A percentile compares a stretch with the other conserved stretches of the same genome.
Conservation (phyloP, 371 early-diverging fungal genomes). For the Thermomucor indicae-seudaticae region DNA sequence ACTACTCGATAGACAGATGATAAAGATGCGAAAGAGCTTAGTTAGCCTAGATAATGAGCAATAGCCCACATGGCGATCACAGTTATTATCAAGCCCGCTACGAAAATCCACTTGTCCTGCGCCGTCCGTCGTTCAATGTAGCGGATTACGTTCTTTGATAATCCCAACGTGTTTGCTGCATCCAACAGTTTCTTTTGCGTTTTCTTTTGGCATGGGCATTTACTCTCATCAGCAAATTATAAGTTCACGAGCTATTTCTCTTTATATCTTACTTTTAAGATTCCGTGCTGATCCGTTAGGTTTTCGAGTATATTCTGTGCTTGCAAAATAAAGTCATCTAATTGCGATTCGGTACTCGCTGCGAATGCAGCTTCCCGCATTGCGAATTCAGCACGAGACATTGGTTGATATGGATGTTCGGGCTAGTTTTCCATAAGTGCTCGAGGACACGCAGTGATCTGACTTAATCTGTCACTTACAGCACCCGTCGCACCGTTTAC, state of each 20-base stretch:
- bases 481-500: neutral
- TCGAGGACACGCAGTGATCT: too few species aligned
- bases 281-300: conserved; percentile 72
- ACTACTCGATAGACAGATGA: too few species aligned
- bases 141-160: conserved; percentile 79
- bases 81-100: conserved; percentile 65
- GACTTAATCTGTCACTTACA: conserved; percentile 1
- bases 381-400: conserved; percentile 35
- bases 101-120: conserved; percentile 82
- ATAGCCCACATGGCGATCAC: conserved; percentile 58
- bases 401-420: conserved; percentile 44
- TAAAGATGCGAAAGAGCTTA: too few species aligned
- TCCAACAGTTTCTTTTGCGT: conserved; percentile 77
- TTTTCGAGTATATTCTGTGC: conserved; percentile 67
- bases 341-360: conserved; percentile 51
- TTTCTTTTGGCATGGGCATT: conserved; percentile 24
- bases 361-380: conserved; percentile 47
- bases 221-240: neutral
- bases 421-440: conserved; percentile 32
- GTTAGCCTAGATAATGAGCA: conserved; percentile 54
- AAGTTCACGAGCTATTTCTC: neutral
- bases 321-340: conserved; percentile 74
- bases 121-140: conserved; percentile 78
- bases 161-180: conserved; percentile 76
- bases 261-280: conserved; percentile 75